Conservation (phyloP, 352 stramenopile species). For the Peronosclerospora sorghi region DNA sequence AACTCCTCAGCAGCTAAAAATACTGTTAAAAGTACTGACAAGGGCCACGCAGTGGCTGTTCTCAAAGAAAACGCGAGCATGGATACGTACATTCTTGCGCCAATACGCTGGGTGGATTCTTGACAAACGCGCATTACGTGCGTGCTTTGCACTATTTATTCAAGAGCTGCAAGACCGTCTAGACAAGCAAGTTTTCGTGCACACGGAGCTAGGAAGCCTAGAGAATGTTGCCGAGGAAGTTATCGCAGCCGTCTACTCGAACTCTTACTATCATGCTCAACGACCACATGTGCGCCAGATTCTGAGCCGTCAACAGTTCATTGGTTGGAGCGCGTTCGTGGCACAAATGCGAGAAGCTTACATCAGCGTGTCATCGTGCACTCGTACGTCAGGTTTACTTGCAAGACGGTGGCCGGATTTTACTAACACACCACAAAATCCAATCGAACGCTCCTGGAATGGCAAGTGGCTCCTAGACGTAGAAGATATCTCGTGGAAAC, state of each 20-base stretch:
- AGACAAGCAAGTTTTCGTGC: constrained; percentile 33
- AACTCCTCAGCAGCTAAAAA: constrained; percentile 25
- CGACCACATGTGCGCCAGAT: constrained; percentile 38
- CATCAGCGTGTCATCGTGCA: constrained; percentile 11
- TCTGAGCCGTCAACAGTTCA: constrained; percentile 35
- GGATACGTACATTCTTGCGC: constrained; percentile 34
- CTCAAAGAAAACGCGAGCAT: constrained; percentile 29
- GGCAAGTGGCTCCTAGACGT: constrained; percentile 43
- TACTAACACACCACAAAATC: constrained; percentile 9
- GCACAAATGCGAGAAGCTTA: constrained; percentile 59
- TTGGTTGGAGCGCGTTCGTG: constrained; percentile 45
- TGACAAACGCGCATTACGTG: constrained; percentile 33
- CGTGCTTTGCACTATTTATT: constrained; percentile 36
- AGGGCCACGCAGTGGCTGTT: constrained; percentile 43
- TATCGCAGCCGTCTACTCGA: constrained; percentile 49
- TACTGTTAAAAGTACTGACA: constrained; percentile 27
- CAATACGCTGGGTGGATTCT: constrained; percentile 20
- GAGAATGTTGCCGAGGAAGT: constrained; percentile 46
- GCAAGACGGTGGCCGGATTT: neutral
- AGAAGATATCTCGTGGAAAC: constrained; percentile 31
- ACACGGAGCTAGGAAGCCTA: constrained; percentile 28
- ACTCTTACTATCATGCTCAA: constrained; percentile 31
- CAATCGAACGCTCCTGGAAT: constrained; percentile 35
- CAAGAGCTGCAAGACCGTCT: constrained; percentile 32
- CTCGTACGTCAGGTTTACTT: neutral